Evolutionary conservation across 169 alveolate species (phyloP), one percentile per base, ranked within the genome.

Genomic region (Eimeria acervulina): DNA sequence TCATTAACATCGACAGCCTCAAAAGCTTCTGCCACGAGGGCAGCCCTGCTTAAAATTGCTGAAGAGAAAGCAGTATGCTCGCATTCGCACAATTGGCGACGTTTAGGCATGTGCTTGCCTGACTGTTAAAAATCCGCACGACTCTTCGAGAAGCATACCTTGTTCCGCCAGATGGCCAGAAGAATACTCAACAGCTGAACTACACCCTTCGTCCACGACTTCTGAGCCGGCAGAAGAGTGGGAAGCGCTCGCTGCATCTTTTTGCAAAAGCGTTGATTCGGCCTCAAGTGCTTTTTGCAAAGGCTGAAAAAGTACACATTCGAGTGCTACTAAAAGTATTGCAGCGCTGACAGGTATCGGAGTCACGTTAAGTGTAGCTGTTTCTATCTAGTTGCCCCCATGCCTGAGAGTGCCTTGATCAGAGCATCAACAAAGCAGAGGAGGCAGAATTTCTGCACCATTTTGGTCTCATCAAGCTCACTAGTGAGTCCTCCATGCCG

Each of bases 1-100:
- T 85, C 93, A 26, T 85, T 42, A 36, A 85, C 93, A 80, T 85
- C 93, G 28, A 85, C 78, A n/a, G 93, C 78, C 80, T 85, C 93
- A 85, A 85, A 85, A 0, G 93, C 93, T 85, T 85, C 93, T 28
- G 93, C 78, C 80, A 85, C 59, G 13, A 85, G 93, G 8, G 93
- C 74, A 52, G 93, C 93, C 28, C 93, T 36, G 59, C 63, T 85
- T 85, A 85, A 33, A n/a, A 85, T 42, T 55, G 78, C 93, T 85
- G 78, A 31, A 26, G 15, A 21, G 42, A 59, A 17, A 81, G 44
- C 31, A n/a, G 42, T 44, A 44, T 36, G 28, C 38, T 40, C 15
- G 42, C 63, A 78, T 23, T 38, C 47, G 26, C 7, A 15, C 33
- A 13, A 1, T 10, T 10, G 28, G 80, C 47, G 47, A 63, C 0